Percentiles rank a stretch among this genome's conserved stretches.
Conservation (phyloP, 352 stramenopile genomes). For the Phytopythium chamaehyphon region DNA sequence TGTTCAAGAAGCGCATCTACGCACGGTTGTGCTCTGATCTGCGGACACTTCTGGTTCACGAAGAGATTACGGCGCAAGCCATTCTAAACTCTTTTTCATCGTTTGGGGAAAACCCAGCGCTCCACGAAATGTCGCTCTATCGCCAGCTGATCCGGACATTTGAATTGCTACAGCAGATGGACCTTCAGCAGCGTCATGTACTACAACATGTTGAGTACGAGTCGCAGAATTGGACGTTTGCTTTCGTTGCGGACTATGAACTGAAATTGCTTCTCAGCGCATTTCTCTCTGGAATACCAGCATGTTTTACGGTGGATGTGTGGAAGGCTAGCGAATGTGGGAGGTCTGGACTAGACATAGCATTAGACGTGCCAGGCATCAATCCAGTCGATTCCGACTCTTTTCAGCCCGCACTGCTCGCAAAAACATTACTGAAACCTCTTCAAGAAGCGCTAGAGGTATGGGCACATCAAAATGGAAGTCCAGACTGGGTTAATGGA, state of each 20-base stretch:
- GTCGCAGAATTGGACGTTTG: constrained; percentile 79
- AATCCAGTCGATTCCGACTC: constrained; percentile 23
- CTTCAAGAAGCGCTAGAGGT: constrained; percentile 22
- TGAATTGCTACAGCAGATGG: constrained; percentile 73
- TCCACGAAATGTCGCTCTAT: constrained; percentile 45
- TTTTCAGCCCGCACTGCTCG: constrained; percentile 32
- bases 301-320: constrained; percentile 41
- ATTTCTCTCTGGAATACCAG: constrained; percentile 54
- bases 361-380: constrained; percentile 14
- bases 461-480: constrained; percentile 37
- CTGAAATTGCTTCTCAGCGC: constrained; percentile 69
- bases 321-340: constrained; percentile 17
- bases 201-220: constrained; percentile 79
- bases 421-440: constrained; percentile 40
- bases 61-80: constrained; percentile 47
- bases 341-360: constrained; percentile 17
- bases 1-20: constrained; percentile 81
- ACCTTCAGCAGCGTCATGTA: constrained; percentile 66
- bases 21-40: constrained; percentile 77
- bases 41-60: constrained; percentile 69
- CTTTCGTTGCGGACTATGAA: constrained; percentile 82
- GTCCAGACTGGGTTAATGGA: constrained; percentile 19
- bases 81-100: constrained; percentile 53
- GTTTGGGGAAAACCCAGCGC: constrained; percentile 21
- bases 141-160: constrained; percentile 54